A percentile compares a stretch with the other conserved stretches of the same genome.
Evolutionary conservation across 345 rosid species (phyloP).

Genomic region (Moringa oleifera): DNA sequence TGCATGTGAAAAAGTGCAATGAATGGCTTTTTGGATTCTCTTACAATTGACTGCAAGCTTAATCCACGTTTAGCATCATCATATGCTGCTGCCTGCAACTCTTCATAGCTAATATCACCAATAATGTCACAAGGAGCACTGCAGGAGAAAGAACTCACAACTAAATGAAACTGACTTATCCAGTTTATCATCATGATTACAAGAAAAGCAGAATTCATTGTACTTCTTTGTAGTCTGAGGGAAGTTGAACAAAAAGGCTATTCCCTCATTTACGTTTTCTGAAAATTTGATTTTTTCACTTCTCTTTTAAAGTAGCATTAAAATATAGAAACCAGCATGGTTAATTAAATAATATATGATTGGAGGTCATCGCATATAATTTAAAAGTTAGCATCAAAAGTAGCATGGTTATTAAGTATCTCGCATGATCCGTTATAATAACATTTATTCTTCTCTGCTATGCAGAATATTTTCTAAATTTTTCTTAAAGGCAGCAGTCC

Average conservation of each 20-base stretch:
- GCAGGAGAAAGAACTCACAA: conserved; percentile 14
- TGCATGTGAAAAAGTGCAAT: not conserved
- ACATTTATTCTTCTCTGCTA: not conserved
- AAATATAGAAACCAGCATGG: not conserved
- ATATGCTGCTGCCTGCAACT: conserved; percentile 71
- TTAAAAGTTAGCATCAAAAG: not conserved
- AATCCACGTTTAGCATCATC: conserved; percentile 70
- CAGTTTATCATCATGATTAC: not conserved
- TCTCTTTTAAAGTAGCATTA: not conserved
- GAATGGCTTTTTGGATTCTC: conserved; percentile 15
- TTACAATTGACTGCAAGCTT: conserved; percentile 80
- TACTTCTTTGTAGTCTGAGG: not conserved
- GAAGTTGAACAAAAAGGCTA: conserved; percentile 3
- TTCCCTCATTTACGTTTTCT: not conserved
- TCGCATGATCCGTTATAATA: not conserved
- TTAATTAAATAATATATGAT: conserved; percentile 4
- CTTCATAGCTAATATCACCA: conserved; percentile 81
- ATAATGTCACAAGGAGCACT: conserved; percentile 69
- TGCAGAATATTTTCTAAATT: not conserved
- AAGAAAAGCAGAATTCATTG: not conserved
- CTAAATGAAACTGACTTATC: not conserved
- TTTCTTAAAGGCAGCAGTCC: not conserved
- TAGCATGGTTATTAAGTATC: not conserved
- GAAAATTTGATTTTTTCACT: not conserved
- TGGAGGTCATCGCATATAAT: not conserved